These are phyloP conservation scores for Cystobasidium pallidum DNA, from an alignment of 1,284 basidiomycete genomes.

Conservation along the genomic window DNA sequence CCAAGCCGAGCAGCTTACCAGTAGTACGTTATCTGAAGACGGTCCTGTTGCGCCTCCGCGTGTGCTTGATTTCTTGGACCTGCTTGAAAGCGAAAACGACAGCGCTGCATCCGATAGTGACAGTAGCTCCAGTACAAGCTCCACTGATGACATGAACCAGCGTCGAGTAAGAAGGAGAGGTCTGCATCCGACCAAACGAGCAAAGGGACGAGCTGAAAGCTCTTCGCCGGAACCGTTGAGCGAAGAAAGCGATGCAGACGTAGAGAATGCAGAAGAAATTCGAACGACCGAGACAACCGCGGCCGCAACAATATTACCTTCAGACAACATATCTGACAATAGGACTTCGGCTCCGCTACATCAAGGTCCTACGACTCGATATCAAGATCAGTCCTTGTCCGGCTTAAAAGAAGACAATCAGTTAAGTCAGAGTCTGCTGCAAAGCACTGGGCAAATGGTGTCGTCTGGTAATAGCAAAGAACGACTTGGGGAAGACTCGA, in stretches of 20 bases:
- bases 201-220: background rate
- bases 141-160: background rate
- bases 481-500: background rate
- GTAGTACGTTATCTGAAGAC: background rate
- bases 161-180: background rate
- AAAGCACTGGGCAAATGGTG: background rate
- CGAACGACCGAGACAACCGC: background rate
- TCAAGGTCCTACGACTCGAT: background rate
- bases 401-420: background rate
- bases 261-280: background rate
- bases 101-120: background rate
- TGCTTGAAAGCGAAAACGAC: background rate
- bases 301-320: background rate
- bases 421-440: background rate
- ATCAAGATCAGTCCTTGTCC: too few species aligned
- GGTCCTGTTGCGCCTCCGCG: background rate
- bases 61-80: background rate
- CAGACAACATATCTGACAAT: background rate
- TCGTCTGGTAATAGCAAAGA: background rate
- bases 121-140: background rate
- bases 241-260: background rate
- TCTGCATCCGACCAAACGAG: background rate
- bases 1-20: background rate
- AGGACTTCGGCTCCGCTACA: background rate
- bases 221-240: slow-evolving; percentile 5